phyloP scores from a whole-genome alignment of 306 rosid species.

The Fragaria vesca region DNA sequence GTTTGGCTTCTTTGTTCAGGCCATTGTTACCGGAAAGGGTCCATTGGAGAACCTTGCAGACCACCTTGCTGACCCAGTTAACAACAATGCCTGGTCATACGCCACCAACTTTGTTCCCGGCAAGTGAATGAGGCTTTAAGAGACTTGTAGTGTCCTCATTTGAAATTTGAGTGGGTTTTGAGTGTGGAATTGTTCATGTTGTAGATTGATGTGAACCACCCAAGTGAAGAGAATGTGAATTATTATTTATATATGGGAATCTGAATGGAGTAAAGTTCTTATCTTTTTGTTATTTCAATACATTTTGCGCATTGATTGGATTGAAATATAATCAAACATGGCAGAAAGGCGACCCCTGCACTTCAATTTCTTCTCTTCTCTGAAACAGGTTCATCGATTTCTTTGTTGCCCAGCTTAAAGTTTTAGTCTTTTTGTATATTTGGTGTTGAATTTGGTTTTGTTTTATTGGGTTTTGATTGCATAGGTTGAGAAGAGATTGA shows the following conservation, averaged over 20 bases:
- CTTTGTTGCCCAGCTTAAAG: background rate
- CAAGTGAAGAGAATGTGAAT: slow-evolving; percentile 30
- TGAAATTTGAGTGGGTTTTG: slow-evolving; percentile 17
- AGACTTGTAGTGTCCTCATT: background rate
- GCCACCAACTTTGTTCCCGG: slow-evolving; percentile 98
- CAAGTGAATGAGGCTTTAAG: slow-evolving; percentile 48
- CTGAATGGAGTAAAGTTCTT: slow-evolving; percentile 1
- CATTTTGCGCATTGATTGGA: background rate
- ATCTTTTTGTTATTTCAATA: background rate
- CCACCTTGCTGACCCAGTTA: slow-evolving; percentile 93
- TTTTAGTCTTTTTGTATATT: background rate
- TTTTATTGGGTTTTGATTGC: background rate
- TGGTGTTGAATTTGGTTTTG: background rate
- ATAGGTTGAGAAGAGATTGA: slow-evolving; percentile 79
- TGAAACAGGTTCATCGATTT: slow-evolving; percentile 50
- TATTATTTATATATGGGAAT: slow-evolving; percentile 17
- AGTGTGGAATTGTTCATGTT: slow-evolving; percentile 19
- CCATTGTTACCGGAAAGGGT: slow-evolving; percentile 87
- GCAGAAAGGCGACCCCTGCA: slow-evolving; percentile 38
- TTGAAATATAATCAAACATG: background rate
- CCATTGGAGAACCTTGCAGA: slow-evolving; percentile 91
- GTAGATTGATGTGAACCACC: slow-evolving; percentile 8
- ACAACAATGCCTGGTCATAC: slow-evolving; percentile 91
- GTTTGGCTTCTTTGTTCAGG: slow-evolving; percentile 94
- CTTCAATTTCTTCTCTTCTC: slow-evolving; percentile 76